Conservation (phyloP, 176 grass and related monocot genomes). For the Oryza glumipatula region DNA sequence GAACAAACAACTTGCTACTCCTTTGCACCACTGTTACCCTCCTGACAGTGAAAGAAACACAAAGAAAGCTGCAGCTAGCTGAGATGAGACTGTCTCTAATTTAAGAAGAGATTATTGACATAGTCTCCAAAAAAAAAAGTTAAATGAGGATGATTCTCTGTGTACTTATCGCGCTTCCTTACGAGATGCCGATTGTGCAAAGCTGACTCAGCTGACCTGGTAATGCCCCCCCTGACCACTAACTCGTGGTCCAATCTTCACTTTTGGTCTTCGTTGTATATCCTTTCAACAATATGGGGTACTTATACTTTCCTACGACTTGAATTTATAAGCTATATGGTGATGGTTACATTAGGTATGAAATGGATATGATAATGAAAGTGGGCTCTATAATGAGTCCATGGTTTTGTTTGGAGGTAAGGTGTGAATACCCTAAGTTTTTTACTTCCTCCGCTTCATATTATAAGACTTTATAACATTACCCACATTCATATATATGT, state of each 20-base stretch:
- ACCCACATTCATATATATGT: no score
- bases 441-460: no score
- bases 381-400: no score
- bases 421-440: no score
- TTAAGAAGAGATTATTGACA: neutral
- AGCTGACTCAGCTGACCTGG: constrained; percentile 40
- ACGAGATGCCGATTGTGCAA: constrained; percentile 23
- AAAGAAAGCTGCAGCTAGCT: neutral
- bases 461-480: no score
- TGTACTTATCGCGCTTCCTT: neutral
- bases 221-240: constrained; percentile 4
- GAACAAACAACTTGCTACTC: constrained; percentile 21
- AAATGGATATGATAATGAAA: neutral
- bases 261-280: constrained; percentile 22
- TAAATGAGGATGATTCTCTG: neutral
- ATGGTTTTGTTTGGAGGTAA: no score
- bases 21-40: neutral
- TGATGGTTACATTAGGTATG: neutral
- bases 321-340: neutral
- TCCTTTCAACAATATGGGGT: neutral
- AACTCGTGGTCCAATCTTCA: constrained; percentile 10
- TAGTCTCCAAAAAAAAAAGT: neutral
- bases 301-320: neutral
- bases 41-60: neutral
- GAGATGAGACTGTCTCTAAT: neutral